Conservation (phyloP, 106 monocot genomes). For the Platanthera zijinensis region DNA sequence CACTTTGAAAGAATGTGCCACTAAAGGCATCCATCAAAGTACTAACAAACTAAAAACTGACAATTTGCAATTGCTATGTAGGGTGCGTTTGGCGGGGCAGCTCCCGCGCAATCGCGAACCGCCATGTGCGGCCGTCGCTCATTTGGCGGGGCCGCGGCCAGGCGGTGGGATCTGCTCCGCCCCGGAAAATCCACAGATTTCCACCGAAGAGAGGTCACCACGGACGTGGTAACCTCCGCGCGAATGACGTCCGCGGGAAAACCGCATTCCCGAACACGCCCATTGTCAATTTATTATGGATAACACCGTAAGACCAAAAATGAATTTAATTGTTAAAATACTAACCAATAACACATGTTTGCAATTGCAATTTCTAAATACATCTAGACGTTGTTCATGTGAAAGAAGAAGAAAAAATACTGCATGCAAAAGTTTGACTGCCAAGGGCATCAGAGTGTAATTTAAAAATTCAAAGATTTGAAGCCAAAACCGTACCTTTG, state of each 20-base stretch:
- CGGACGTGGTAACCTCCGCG: too few species aligned
- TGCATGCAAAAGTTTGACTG: not conserved
- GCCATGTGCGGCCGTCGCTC: too few species aligned
- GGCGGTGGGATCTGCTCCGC: too few species aligned
- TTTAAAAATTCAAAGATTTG: not conserved
- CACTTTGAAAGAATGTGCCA: not conserved
- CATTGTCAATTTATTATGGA: not conserved
- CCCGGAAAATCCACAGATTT: too few species aligned
- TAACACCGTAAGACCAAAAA: not conserved
- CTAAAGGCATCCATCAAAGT: not conserved
- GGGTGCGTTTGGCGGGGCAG: too few species aligned
- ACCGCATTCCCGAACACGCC: too few species aligned
- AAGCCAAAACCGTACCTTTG: conserved; percentile 28
- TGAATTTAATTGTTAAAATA: not conserved
- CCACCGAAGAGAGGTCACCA: too few species aligned
- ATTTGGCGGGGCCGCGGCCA: too few species aligned
- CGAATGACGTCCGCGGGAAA: too few species aligned
- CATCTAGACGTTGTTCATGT: not conserved
- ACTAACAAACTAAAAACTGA: not conserved
- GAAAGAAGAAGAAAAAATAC: not conserved
- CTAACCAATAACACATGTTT: not conserved
- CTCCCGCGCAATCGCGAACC: too few species aligned
- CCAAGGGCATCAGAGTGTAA: conserved; percentile 1
- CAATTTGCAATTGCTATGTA: not conserved
- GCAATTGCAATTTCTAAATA: not conserved